Conservation (phyloP, 441 rosid species). For the Gossypium laxum region DNA sequence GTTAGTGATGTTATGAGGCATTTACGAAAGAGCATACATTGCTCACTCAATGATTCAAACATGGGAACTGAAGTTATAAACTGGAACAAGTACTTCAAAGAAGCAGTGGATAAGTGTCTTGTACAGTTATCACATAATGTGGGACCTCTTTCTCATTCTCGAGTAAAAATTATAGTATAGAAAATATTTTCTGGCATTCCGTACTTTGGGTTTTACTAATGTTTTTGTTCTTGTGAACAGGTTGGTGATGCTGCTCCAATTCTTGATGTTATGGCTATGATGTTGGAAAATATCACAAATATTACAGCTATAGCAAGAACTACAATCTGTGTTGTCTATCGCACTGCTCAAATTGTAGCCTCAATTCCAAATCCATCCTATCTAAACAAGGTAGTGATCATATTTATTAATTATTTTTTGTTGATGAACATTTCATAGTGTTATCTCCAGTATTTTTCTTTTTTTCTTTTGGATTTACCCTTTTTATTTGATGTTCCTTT, state of each 20-base stretch:
- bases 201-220: not conserved
- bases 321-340: constrained; percentile 67
- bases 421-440: not conserved
- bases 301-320: constrained; percentile 64
- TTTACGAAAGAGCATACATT: constrained; percentile 67
- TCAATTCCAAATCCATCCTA: constrained; percentile 68
- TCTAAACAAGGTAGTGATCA: constrained; percentile 58
- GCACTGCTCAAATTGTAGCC: constrained; percentile 80
- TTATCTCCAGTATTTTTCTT: not conserved
- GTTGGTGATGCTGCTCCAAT: constrained; percentile 93
- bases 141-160: constrained; percentile 9
- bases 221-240: constrained; percentile 26
- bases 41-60: constrained; percentile 59
- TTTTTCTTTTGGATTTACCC: not conserved
- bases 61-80: constrained; percentile 50
- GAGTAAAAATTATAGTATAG: constrained; percentile 3
- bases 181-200: constrained; percentile 7
- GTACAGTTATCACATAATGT: constrained; percentile 65
- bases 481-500: constrained; percentile 2
- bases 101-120: constrained; percentile 79
- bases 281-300: constrained; percentile 80
- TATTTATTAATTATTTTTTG: constrained; percentile 8
- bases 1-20: constrained; percentile 47
- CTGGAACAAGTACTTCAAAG: constrained; percentile 47
- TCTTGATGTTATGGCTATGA: constrained; percentile 78